Evolutionary conservation across 352 stramenopile species (phyloP).

Genomic region (Phytophthora hibernalis): DNA sequence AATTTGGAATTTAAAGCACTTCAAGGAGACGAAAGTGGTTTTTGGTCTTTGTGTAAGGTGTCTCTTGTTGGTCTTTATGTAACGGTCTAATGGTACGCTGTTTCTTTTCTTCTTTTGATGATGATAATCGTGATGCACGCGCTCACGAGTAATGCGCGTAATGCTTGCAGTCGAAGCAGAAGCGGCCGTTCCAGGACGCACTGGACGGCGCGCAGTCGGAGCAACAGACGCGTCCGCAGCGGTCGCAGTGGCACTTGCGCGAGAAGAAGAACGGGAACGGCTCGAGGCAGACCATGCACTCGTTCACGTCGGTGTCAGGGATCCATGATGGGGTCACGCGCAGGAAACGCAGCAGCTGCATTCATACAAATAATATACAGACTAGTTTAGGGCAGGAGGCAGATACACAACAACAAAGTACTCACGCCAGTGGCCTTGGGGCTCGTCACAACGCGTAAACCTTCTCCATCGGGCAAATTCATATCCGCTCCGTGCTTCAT

Average conservation of each 20-base stretch:
- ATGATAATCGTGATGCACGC: conserved; percentile 3
- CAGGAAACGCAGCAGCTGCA: conserved; percentile 62
- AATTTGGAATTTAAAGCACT: conserved; percentile 35
- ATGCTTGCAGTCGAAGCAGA: conserved; percentile 84
- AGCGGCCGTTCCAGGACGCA: conserved; percentile 74
- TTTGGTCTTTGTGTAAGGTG: conserved; percentile 14
- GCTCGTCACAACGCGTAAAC: conserved; percentile 59
- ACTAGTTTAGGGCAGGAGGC: neutral
- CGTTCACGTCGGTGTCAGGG: conserved; percentile 53
- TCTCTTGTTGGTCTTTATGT: conserved; percentile 14
- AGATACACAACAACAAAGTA: conserved; percentile 6
- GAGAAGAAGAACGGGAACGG: conserved; percentile 77
- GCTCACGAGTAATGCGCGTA: conserved; percentile 61
- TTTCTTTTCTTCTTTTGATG: neutral
- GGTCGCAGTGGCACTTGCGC: conserved; percentile 76
- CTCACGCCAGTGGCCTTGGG: conserved; percentile 69
- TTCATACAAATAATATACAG: conserved; percentile 4
- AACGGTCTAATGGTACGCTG: conserved; percentile 18
- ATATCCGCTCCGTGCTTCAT: conserved; percentile 75
- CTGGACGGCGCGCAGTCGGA: conserved; percentile 74
- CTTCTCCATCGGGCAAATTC: conserved; percentile 71
- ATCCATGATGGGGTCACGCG: conserved; percentile 71
- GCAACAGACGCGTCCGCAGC: conserved; percentile 81
- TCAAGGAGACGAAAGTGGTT: conserved; percentile 18
- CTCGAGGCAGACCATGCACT: conserved; percentile 82